These are phyloP conservation scores for Penicillium decumbens DNA, from an alignment of 2,329 filamentous ascomycete species.

Conservation along the genomic window DNA sequence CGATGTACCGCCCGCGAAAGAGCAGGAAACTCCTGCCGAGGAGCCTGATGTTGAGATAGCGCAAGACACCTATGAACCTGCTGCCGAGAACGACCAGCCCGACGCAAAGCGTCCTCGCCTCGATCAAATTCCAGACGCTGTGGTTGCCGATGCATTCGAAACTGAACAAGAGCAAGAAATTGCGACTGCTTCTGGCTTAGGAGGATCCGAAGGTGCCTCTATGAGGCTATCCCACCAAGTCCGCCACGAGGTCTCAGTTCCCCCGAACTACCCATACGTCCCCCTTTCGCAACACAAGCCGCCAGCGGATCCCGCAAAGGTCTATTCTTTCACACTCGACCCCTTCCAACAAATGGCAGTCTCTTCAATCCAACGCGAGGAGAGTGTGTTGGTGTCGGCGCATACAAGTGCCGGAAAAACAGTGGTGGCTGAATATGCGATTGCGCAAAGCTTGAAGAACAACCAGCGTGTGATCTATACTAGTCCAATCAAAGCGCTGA, in stretches of 20 bases:
- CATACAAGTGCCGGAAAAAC: slow-evolving; percentile 98
- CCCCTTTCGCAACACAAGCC: slow-evolving; percentile 92
- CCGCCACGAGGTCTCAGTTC: slow-evolving; percentile 93
- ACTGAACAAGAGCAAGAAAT: slow-evolving; percentile 92
- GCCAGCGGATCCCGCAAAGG: slow-evolving; percentile 78
- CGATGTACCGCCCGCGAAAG: slow-evolving; percentile 25
- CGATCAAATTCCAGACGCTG: slow-evolving; percentile 65
- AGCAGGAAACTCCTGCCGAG: slow-evolving; percentile 23
- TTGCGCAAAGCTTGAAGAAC: slow-evolving; percentile 92
- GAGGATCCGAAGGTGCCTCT: slow-evolving; percentile 58
- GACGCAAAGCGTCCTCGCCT: slow-evolving; percentile 47
- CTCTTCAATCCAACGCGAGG: slow-evolving; percentile 88
- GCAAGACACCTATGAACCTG: slow-evolving; percentile 13
- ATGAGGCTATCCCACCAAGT: slow-evolving; percentile 94
- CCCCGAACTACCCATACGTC: slow-evolving; percentile 88
- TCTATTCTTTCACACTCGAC: slow-evolving; percentile 86
- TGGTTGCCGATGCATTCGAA: slow-evolving; percentile 90
- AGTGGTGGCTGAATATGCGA: slow-evolving; percentile 95
- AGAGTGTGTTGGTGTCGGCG: slow-evolving; percentile 93
- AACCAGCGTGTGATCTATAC: slow-evolving; percentile 99
- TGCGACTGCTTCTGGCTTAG: slow-evolving; percentile 68
- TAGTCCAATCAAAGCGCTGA: slow-evolving; percentile 96
- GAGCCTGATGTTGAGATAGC: slow-evolving; percentile 14
- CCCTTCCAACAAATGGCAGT: slow-evolving; percentile 96
- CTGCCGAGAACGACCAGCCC: slow-evolving; percentile 37